Evolutionary conservation across 139 green algal genomes (phyloP), one percentile per base, ranked within the genome.

Genomic region (Chlorella sp.): DNA sequence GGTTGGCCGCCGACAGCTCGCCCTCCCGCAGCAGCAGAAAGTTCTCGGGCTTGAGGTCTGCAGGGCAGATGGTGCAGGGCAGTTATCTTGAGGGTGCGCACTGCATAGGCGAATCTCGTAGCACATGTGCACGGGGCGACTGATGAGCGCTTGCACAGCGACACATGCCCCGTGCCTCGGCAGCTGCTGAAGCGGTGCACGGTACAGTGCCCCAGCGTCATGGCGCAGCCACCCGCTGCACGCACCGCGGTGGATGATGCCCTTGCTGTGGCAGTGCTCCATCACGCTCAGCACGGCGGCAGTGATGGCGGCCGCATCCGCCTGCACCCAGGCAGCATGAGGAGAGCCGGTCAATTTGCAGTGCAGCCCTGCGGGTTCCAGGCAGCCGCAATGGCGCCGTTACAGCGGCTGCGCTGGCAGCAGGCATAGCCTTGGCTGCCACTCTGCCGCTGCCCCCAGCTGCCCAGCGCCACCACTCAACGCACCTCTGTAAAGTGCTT

Each of bases 41-140:
- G 89, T 98, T 98, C 86, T 98, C 95, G 48, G 97, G 92, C 92
- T 98, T 98, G 75, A 98, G 83, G 85, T 98, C 95, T 30, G 93
- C 73, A 56, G 24, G 0, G 68, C 11, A n/a, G 38, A 32, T 8
- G 36, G 67, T 30, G 36, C n/a, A 72, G 32, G 3, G 38, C 30
- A 40, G 64, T 26, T 17, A 72, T 40, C 32, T 26, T 38, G 64
- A 41, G 64, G 26, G 26, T 65, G 64, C 64, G 1, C 17, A 3
- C 38, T 72, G 64, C 26, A 41, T 14, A 72, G 17, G 5, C 64
- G 3, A 36, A 72, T 38, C 14, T 40, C 24, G 38, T 3, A 26
- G 13, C 2, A 3, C 16, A 41, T 14, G 16, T 26, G 24, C 19
- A 32, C 26, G 30, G 64, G 3, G 64, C 64, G 2, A 41, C 24